Evolutionary conservation across 495 filamentous ascomycete genomes (phyloP), one percentile per base, ranked within the genome.

Genomic region (Physcia stellaris): DNA sequence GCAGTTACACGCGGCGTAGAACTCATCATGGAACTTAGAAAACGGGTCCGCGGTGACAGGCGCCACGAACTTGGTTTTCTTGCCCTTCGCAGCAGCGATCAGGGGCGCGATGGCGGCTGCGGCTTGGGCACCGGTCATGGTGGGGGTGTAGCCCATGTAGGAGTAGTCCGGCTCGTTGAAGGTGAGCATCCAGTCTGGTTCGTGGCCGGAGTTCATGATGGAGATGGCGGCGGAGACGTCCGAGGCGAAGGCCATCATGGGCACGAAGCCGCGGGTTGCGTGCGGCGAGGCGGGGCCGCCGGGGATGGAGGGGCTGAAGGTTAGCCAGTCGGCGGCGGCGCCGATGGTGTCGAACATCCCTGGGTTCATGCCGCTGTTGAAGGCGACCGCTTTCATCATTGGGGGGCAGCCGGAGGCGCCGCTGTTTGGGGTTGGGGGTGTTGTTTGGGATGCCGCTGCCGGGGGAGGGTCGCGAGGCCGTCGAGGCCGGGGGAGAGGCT

Each of bases 101-200:
- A 40, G 37, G 13, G 24, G 24, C 22, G n/a, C n/a, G 16, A 40
- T 40, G 17, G 37, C 37, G 13, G 3, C 26, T 12, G 37, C 37
- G 15, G 37, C 37, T n/a, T 32, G 5, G 16, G 17, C 23, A 9
- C n/a, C n/a, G 4, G 26, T 15, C 37, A 40, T 40, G 6, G 24
- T 40, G 3, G 37, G 37, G 13, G 24, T 40, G 13, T 6, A 7
- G 24, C 24, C 24, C 37, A 22, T 32, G 37, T 40, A 40, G 4
- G 37, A 29, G 18, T 16, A 32, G 20, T 40, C 37, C 15, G 37
- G 37, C 15, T 40, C 37, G 26, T 40, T 40, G 37, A 40, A 40
- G 37, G 37, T 40, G 19, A 40, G 37, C 24, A 40, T 6, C 37
- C 37, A 40, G 19, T 31, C 37, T 29, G 37, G 37, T 6, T 24